Conservation (phyloP, 2,329 filamentous ascomycete genomes). For the Hymenoscyphus scutula region DNA sequence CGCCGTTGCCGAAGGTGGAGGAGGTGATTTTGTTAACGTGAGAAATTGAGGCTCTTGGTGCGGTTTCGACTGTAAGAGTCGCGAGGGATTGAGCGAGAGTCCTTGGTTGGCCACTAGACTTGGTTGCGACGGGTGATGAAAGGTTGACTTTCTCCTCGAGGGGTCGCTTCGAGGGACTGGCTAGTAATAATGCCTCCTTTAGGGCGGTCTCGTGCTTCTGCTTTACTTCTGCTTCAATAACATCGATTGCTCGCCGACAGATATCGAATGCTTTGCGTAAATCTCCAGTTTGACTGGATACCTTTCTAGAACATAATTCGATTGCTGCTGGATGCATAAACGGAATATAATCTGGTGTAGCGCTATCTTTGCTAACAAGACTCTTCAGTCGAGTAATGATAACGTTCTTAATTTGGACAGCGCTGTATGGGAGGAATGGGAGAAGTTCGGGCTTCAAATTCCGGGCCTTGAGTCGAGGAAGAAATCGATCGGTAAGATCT, state of each 20-base stretch:
- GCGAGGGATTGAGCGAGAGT: conserved; percentile 49
- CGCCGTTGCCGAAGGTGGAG: conserved; percentile 85
- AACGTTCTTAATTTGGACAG: conserved; percentile 80
- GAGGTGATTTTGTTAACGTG: conserved; percentile 92
- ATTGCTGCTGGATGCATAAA: conserved; percentile 94
- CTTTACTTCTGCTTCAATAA: conserved; percentile 81
- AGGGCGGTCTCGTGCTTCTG: conserved; percentile 66
- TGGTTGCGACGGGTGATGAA: conserved; percentile 49
- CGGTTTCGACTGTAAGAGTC: conserved; percentile 69
- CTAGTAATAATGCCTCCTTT: conserved; percentile 53
- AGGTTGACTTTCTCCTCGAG: conserved; percentile 80
- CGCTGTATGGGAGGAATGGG: conserved; percentile 90
- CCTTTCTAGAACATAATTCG: conserved; percentile 90
- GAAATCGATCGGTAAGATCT: conserved; percentile 90
- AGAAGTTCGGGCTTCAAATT: conserved; percentile 88
- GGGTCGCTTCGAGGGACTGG: conserved; percentile 71
- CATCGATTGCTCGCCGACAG: conserved; percentile 81
- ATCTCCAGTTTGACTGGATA: conserved; percentile 91
- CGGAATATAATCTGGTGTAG: conserved; percentile 63
- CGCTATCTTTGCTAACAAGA: conserved; percentile 58
- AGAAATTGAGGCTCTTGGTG: conserved; percentile 82
- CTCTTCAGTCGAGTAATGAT: conserved; percentile 80
- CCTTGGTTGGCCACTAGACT: conserved; percentile 37
- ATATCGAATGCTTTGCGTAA: conserved; percentile 94
- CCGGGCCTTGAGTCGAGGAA: conserved; percentile 88